These are phyloP conservation scores for Mortierella sp. DNA, from an alignment of 371 early-diverging fungal genomes.

Conservation along the genomic window DNA sequence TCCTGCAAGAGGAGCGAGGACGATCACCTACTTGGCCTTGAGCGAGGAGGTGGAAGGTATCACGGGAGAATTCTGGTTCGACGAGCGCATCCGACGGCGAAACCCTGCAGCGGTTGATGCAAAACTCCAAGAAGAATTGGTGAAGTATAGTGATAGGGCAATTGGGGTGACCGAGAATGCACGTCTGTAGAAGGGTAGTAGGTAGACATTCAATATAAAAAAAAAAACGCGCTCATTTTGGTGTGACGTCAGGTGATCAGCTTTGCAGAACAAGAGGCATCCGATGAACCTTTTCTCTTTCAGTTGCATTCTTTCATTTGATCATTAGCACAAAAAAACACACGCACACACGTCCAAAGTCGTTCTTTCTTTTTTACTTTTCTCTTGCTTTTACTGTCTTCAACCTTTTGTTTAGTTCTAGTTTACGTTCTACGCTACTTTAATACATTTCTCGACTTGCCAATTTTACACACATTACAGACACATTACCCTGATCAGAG, in stretches of 20 bases:
- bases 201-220: not conserved
- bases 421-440: not conserved
- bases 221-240: too few relatives aligned
- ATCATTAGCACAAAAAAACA: not conserved
- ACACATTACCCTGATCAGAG: not conserved
- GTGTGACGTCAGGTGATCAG: constrained; percentile 9
- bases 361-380: not conserved
- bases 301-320: not conserved
- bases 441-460: not conserved
- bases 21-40: constrained; percentile 34
- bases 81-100: constrained; percentile 48
- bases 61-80: constrained; percentile 52
- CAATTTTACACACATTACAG: not conserved
- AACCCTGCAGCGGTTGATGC: constrained; percentile 40
- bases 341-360: not conserved
- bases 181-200: not conserved
- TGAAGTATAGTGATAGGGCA: constrained; percentile 28
- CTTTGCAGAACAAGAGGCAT: not conserved
- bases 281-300: not conserved
- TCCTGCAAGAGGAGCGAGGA: constrained; percentile 37
- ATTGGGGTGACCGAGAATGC: constrained; percentile 19
- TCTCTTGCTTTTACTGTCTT: not conserved
- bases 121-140: constrained; percentile 26
- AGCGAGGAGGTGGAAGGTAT: constrained; percentile 56
- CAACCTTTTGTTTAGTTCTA: not conserved